A percentile compares a stretch with the other conserved stretches of the same genome.
phyloP scores from a whole-genome alignment of 257 asterid species.

The Phtheirospermum japonicum region DNA sequence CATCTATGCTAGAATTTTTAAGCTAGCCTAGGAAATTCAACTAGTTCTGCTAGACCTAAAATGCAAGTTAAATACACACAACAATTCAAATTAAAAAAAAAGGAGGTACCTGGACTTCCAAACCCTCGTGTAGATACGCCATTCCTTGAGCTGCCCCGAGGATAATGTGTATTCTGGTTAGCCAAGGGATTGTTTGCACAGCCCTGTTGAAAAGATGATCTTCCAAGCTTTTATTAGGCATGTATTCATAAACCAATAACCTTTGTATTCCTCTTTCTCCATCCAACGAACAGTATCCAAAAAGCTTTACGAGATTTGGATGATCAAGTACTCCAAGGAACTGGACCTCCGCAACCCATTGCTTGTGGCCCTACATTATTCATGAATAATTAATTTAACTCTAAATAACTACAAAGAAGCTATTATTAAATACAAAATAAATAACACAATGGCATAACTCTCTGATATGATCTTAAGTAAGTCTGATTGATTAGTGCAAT shows the following conservation, averaged over 20 bases:
- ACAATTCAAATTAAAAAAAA: not conserved
- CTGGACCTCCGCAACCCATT: conserved; percentile 94
- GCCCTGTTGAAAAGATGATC: conserved; percentile 76
- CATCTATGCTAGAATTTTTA: not conserved
- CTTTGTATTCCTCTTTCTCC: conserved; percentile 94
- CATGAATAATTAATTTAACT: conserved; percentile 7
- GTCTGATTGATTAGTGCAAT: no score
- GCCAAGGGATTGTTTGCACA: conserved; percentile 68
- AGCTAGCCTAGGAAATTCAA: not conserved
- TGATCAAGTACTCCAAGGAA: conserved; percentile 86
- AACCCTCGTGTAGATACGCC: conserved; percentile 84
- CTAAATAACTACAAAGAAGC: not conserved
- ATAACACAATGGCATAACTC: not conserved
- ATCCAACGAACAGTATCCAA: conserved; percentile 82
- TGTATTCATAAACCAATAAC: conserved; percentile 77
- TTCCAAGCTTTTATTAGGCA: conserved; percentile 85
- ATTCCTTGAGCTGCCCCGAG: conserved; percentile 93
- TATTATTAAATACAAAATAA: conserved; percentile 1
- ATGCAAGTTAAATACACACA: not conserved
- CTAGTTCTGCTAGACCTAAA: not conserved
- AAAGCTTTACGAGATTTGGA: conserved; percentile 82
- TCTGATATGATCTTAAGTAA: not conserved
- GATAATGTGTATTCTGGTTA: conserved; percentile 59
- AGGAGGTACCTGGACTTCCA: conserved; percentile 63
- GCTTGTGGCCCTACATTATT: conserved; percentile 73